phyloP scores from a whole-genome alignment of 106 monocot genomes.

The Cymbidium sinense region DNA sequence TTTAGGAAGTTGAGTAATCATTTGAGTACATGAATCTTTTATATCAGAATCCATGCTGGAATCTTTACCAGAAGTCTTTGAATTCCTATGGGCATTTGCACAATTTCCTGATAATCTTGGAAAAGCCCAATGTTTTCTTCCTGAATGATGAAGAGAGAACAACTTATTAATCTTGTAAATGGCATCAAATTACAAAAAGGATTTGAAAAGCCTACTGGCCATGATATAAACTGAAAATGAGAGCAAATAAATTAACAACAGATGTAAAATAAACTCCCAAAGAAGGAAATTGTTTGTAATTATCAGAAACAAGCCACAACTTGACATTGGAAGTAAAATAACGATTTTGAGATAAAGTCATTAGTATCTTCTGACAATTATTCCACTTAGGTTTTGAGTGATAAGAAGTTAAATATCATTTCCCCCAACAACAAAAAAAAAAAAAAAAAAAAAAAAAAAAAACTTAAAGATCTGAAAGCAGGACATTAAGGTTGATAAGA shows the following conservation, averaged over 20 bases:
- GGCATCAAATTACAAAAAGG: not conserved
- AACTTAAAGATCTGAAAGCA: not conserved
- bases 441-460: not conserved
- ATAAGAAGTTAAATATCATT: no score
- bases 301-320: not conserved
- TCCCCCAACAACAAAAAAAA: no score
- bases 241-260: not conserved
- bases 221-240: not conserved
- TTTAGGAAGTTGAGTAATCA: conserved; percentile 33
- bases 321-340: not conserved
- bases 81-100: conserved; percentile 1
- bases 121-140: conserved; percentile 25
- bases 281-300: not conserved
- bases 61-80: not conserved
- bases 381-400: not conserved
- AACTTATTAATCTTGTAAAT: not conserved
- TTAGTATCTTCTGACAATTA: not conserved
- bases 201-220: not conserved
- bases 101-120: conserved; percentile 25
- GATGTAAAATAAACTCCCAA: not conserved
- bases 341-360: not conserved
- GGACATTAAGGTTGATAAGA: not conserved
- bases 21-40: conserved; percentile 44
- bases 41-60: conserved; percentile 14
- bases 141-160: not conserved